Evolutionary conservation across 208 protist genomes (phyloP), one percentile per base, ranked within the genome.

Genomic region (Wallacemonas sp.): DNA sequence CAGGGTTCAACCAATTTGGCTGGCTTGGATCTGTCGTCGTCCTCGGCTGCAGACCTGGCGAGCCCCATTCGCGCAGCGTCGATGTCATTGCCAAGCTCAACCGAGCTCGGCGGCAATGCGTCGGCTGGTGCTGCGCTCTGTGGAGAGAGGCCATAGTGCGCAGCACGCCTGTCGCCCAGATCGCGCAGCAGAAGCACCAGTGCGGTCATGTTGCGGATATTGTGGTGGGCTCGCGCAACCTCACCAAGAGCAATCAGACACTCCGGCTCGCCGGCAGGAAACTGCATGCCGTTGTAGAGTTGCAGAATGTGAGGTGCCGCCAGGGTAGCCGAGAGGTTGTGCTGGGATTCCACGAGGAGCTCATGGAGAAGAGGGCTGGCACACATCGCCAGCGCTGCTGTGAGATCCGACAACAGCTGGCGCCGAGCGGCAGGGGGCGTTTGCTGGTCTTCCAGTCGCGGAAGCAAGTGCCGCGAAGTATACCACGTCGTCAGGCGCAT

Each of bases 1-100:
- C 86, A 93, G 61, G 86, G 86, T 72, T 93, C 87, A 28, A 93
- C 83, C 24, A 89, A 53, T 31, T 58, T 58, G 9, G 51, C 9
- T 3, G 51, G 51, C 22, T 6, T 26, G 17, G 24, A 6, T 5
- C 6, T 6, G 44, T 9, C 39, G 38, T 64, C 59, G 27, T 22
- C 6, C 36, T 49, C 42, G 26, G 8, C 17, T 11, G 5, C 22
- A 22, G 27, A 31, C 45, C 15, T 49, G 19, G 28, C 17, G 9
- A 27, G 19, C 38, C 8, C 27, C 12, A 31, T 36, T 26, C 14
- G 12, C 21, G 28, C 46, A 3, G 9, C 46, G 5, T 3, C 26
- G 5, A 54, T 21, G 30, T 8, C n/a, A 12, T 55, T 8, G 30
- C 51, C 51, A 2, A 58, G 51, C n/a, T 58, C 51, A 11, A 38